These are phyloP conservation scores for Xerocomus spinulosus DNA, from an alignment of 768 basidiomycete genomes.

Conservation along the genomic window DNA sequence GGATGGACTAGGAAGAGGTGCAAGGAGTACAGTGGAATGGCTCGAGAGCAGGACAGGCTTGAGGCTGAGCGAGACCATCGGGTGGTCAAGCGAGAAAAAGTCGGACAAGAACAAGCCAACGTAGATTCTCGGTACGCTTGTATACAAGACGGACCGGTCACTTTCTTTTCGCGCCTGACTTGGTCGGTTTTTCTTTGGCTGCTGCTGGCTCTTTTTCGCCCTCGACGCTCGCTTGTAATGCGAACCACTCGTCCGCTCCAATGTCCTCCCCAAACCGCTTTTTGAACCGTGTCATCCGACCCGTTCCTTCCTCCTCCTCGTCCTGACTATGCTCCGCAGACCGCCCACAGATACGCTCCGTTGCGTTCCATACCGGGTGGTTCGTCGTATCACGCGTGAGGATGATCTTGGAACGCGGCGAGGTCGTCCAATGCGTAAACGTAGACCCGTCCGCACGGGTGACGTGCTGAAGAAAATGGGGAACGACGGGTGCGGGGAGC, in stretches of 20 bases:
- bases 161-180: slow-evolving; percentile 18
- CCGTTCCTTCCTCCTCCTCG: slow-evolving; percentile 68
- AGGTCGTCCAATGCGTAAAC: slow-evolving; percentile 85
- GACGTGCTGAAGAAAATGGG: slow-evolving; percentile 82
- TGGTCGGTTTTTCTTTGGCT: slow-evolving; percentile 19
- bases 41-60: slow-evolving; percentile 71
- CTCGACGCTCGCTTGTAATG: slow-evolving; percentile 23
- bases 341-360: slow-evolving; percentile 46
- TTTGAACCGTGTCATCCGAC: slow-evolving; percentile 78
- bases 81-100: slow-evolving; percentile 32
- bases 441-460: slow-evolving; percentile 86
- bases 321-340: slow-evolving; percentile 44
- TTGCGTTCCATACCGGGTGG: slow-evolving; percentile 81
- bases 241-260: slow-evolving; percentile 30
- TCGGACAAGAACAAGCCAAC: slow-evolving; percentile 11
- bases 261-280: slow-evolving; percentile 59
- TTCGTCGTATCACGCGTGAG: slow-evolving; percentile 87
- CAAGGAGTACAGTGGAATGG: slow-evolving; percentile 44
- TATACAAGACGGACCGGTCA: no score
- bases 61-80: slow-evolving; percentile 59
- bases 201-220: slow-evolving; percentile 27
- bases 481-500: slow-evolving; percentile 80
- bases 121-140: slow-evolving; percentile 8
- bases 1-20: slow-evolving; percentile 40
- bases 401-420: slow-evolving; percentile 70